Evolutionary conservation across 1,284 basidiomycete genomes (phyloP), one percentile per base, ranked within the genome.

Genomic region (Xerocomus nothofagi): DNA sequence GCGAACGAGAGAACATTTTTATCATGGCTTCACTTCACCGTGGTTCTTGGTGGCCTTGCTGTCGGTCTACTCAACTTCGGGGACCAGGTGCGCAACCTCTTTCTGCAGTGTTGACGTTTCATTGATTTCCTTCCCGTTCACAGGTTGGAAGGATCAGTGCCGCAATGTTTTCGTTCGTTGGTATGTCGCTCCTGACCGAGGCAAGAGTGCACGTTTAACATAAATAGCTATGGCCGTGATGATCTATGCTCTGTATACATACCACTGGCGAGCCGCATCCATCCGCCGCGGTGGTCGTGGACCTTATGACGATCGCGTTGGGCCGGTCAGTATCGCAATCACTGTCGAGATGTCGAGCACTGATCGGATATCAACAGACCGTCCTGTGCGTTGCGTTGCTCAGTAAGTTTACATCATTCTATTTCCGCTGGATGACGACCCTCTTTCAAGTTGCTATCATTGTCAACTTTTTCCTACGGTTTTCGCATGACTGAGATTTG

Each of bases 31-130:
- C 91, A 95, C 71, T 95, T 95, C 68, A 93, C 93, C 30, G 92
- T 98, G 70, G 91, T 97, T 51, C 83, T 97, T 14, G 94, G 94
- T 38, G 88, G 94, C 54, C 80, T 98, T 38, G 90, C 93, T 1
- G 92, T 98, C n/a, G 95, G 95, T n/a, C 73, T 98, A 54, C 77
- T 98, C 59, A 98, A 97, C 72, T 98, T 98, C 73, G 94, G 94
- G 55, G 94, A 98, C 71, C 91, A 89, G 78, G 91, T 87, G 48
- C 49, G 76, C 44, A 14, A n/a, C 8, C 15, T 39, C 23, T 38
- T 49, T 47, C 27, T 34, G 42, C 6, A 11, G 23, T 6, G 24
- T 24, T 27, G 6, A 31, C 33, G 7, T 17, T 17, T 40, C 9
- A n/a, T 20, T 49, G 23, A 65, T 27, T 8, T 17, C 4, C 46